These are phyloP conservation scores for Trichoderma aggressivum DNA, from an alignment of 2,329 filamentous ascomycete genomes.

Conservation along the genomic window DNA sequence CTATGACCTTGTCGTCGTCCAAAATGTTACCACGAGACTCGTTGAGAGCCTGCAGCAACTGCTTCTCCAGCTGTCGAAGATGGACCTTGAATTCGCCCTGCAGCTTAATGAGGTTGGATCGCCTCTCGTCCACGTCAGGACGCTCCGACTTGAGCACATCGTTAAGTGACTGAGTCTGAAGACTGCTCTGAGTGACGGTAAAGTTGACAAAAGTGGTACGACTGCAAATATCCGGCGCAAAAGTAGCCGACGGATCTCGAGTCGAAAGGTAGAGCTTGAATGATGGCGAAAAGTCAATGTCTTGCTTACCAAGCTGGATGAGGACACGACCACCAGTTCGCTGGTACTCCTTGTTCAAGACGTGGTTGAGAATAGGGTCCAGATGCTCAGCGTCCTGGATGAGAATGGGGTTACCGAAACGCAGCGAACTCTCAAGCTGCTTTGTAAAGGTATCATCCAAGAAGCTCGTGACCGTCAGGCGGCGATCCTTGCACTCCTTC, in stretches of 20 bases:
- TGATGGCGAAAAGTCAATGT: constrained; percentile 96
- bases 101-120: constrained; percentile 96
- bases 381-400: constrained; percentile 98
- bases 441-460: constrained; percentile 97
- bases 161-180: constrained; percentile 96
- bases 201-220: constrained; percentile 99
- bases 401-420: constrained; percentile 96
- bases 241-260: constrained; percentile 90
- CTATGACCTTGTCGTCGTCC: constrained; percentile 96
- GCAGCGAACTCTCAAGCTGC: constrained; percentile 91
- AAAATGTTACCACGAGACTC: constrained; percentile 97
- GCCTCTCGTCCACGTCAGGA: constrained; percentile 92
- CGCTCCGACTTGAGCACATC: constrained; percentile 97
- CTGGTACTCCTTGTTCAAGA: constrained; percentile 99
- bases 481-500: constrained; percentile 88
- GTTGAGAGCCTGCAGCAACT: constrained; percentile 89
- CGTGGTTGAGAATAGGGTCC: constrained; percentile 95
- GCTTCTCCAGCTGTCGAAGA: constrained; percentile 90
- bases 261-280: constrained; percentile 96
- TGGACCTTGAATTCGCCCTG: constrained; percentile 99
- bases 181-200: constrained; percentile 96
- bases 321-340: constrained; percentile 96
- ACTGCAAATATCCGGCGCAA: constrained; percentile 95
- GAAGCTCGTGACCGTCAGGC: constrained; percentile 96
- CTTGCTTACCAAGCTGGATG: constrained; percentile 96